Evolutionary conservation across 495 filamentous ascomycete genomes (phyloP), one percentile per base, ranked within the genome.

Genomic region (Penicillium maclennaniae): DNA sequence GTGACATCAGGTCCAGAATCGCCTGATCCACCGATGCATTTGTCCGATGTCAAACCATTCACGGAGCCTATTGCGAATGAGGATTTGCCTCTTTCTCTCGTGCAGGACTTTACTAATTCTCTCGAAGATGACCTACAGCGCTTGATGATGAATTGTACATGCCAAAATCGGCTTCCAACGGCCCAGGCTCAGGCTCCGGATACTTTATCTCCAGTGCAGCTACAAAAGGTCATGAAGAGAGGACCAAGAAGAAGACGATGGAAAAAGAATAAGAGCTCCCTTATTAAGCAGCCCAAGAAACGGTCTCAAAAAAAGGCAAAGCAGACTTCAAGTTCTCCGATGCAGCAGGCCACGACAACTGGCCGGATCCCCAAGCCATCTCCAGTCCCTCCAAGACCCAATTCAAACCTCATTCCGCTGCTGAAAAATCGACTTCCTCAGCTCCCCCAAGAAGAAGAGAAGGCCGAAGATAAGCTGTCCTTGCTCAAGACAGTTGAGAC

Each of bases 401-500:
- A 14, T 12, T 34, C 62, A 5, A 70, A 70, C 21, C 14, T 56
- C 2, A 42, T 68, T 25, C 67, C 63, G 14, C 12, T 72, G 8
- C 17, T 51, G 7, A 56, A 58, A 14, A 47, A 57, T 43, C 57
- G 66, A 7, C 6, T 70, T 23, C 16, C 53, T 10, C 50, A 54
- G 3, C 23, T 66, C 23, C 2, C 23, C 7, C 39, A 56, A 6
- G 19, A 56, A 7, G 34, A 28, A 2, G 36, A 50, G 10, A 8
- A 54, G 23, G 39, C 43, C 12, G 31, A 55, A 16, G 31, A 34
- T 12, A 34, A 34, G 31, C 31, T 34, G 31, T 10, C 31, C 9
- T 14, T 14, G 31, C 31, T 34, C 9, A 34, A 34, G 31, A 12
- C 5, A 14, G 31, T 34, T 14, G 9, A 34, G 10, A 4, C 10